Base-by-base conservation (phyloP, 768 basidiomycete species). In the Auricularia auricula-judae region DNA sequence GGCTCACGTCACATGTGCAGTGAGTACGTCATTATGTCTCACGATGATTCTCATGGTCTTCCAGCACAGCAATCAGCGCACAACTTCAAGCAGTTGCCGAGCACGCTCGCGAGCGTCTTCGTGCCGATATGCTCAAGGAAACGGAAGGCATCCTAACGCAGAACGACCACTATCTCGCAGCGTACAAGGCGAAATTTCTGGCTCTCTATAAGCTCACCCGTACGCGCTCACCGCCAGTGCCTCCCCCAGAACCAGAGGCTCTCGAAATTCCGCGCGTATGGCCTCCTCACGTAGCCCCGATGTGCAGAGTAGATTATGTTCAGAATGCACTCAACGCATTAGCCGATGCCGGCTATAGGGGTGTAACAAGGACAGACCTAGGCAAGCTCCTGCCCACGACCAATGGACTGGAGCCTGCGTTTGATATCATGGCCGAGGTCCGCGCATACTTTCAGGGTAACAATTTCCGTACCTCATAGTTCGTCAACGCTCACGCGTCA, bases 391-490 rank as follows among this genome's bases (percentile, higher is more conserved):
- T 85, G 3, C 79, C 82, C 0, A 65, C 29, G 29, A 64, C 76
- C 0, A 85, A 87, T 65, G 74, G 74, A 1, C 80, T 78, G 77
- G 85, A 84, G 10, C 65, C 65, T 0, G 84, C 84, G 0, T 67
- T 89, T 16, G 68, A 73, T 3, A 86, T 89, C 68, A 89, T 90
- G 86, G 86, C 86, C 0, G 81, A 84, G 64, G 86, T 88, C 1
- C 77, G 86, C 3, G 87, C 85, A 0, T 89, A 89, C 67, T 89
- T 89, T 72, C 86, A 89, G 78, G 88, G 89, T 87, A 68, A 33
- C 29, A 18, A 59, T 12, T 14, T 29, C 23, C 5, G 14, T 10
- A 33, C 33, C 23, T 23, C 56, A n/a, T 8, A 59, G 76, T 0
- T 42, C 29, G 29, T 29, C 29, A 29, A 29, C 2, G 29, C 29